Evolutionary conservation across 2,329 filamentous ascomycete species (phyloP), one percentile per base, ranked within the genome.

Genomic region (Ilyonectria robusta): DNA sequence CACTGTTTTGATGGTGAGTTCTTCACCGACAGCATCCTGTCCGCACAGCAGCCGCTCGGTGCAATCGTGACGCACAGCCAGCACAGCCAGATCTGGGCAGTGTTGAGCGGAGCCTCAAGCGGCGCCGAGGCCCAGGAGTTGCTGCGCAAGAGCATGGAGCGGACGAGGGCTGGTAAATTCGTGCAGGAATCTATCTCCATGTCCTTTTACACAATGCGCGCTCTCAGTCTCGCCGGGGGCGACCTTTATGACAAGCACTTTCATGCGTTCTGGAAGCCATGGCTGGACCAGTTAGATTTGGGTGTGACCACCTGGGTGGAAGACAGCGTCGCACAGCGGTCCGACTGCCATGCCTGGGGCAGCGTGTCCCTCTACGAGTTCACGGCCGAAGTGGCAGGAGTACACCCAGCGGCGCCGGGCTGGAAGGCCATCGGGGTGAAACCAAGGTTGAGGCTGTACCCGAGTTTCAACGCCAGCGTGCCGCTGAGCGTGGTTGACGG

Each of bases 261-360:
- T 29, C 11, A 29, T 11, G 23, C 8, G 5, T 31, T 51, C n/a
- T 51, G 47, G 47, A 51, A 31, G 7, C 47, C 47, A 2, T 51
- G 47, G 47, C 15, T 7, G 6, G 21, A 51, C 6, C 47, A 51
- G n/a, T 11, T 51, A 7, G 6, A 10, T 10, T 6, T 31, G 13
- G 13, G 13, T 13, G 23, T 51, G 11, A 33, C 29, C 6, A 51
- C 47, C 9, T 51, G 47, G 47, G 47, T n/a, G 5, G 47, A 51
- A 21, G 47, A 51, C 13, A 21, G 15, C 13, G 47, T 51, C 7
- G 15, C 23, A 6, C 23, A 29, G 23, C 7, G 47, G 8, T 51
- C 47, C 6, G 47, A 51, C 13, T 51, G 47, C 47, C 47, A 51
- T 11, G 47, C 47, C 8, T 51, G 47, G 47, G 47, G 47, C 13